A percentile compares a stretch with the other conserved stretches of the same genome.
Conservation (phyloP, 1,284 basidiomycete species). For the Moesziomyces antarcticus region DNA sequence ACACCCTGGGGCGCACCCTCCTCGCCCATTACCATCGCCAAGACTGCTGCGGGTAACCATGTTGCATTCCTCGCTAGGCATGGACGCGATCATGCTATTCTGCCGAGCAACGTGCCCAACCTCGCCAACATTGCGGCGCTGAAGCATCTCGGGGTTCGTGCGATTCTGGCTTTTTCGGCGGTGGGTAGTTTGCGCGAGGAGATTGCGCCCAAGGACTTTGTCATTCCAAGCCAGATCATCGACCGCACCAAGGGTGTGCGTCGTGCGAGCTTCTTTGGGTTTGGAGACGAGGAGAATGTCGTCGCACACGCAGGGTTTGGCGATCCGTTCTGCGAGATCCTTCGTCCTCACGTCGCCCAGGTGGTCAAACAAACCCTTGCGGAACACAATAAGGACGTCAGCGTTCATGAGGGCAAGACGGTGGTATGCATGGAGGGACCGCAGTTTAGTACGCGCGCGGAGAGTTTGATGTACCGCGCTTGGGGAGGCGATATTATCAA, state of each 20-base stretch:
- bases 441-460: constrained; percentile 90
- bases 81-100: constrained; percentile 77
- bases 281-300: constrained; percentile 73
- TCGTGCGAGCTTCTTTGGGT: constrained; percentile 85
- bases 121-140: constrained; percentile 95
- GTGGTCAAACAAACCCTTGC: constrained; percentile 45
- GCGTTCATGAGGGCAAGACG: constrained; percentile 78
- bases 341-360: constrained; percentile 53
- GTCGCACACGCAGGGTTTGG: constrained; percentile 95
- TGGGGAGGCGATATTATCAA: constrained; percentile 77
- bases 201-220: constrained; percentile 80
- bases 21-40: constrained; percentile 87
- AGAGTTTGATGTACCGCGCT: constrained; percentile 90
- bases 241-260: constrained; percentile 94
- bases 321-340: constrained; percentile 71
- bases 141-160: constrained; percentile 88
- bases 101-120: constrained; percentile 71
- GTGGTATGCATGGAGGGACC: constrained; percentile 98
- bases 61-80: constrained; percentile 94
- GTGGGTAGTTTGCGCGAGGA: constrained; percentile 96
- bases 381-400: constrained; percentile 34
- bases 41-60: constrained; percentile 78
- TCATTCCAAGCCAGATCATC: constrained; percentile 91
- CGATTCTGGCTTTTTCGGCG: constrained; percentile 91
- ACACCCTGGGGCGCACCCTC: constrained; percentile 92